Base-by-base conservation (phyloP, 2,329 filamentous ascomycete species). In the Fusarium sp. region DNA sequence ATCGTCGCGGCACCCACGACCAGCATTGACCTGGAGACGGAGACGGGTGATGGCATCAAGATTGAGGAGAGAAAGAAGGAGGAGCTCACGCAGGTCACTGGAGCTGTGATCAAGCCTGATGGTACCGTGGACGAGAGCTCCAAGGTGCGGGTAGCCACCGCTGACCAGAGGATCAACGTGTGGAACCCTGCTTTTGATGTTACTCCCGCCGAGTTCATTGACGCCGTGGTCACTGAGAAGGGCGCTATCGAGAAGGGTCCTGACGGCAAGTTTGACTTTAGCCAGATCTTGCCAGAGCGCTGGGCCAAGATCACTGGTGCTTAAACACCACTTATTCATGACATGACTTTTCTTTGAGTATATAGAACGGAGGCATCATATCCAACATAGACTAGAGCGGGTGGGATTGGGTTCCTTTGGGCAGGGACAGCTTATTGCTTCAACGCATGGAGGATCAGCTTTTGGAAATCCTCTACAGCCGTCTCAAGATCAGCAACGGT, bases 101-200 rank as follows among this genome's bases (percentile, higher is more conserved):
- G 96, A 2, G 94, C 94, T 1, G 87, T 93, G 16, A 90, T 94
- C 18, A 85, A 87, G 42, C 83, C 89, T 2, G 90, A 92, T 42
- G 91, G 91, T 1, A 88, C 84, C 6, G 85, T 96, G 0, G 90
- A 95, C 75, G 83, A 91, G 25, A 87, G 84, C 57, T 86, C 86
- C 60, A 91, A 91, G 20, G 92, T 92, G 66, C 91, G 92, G 14
- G 90, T 98, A 35, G 94, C 93, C 47, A 96, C 94, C 61, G 96
- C 96, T 0, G 89, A 92, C 73, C 89, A 91, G 79, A 91, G 91
- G 2, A 95, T 98, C 71, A 87, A 89, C 45, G 95, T 98, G 10
- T 99, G 97, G 95, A 99, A 99, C 81, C 97, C 97, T 35, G 94
- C 95, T 0, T 99, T 99, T 81, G 97, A 99, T 80, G 94, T 99